These are phyloP conservation scores for Coniochaeta hoffmannii DNA, from an alignment of 2,329 filamentous ascomycete species.

Conservation along the genomic window DNA sequence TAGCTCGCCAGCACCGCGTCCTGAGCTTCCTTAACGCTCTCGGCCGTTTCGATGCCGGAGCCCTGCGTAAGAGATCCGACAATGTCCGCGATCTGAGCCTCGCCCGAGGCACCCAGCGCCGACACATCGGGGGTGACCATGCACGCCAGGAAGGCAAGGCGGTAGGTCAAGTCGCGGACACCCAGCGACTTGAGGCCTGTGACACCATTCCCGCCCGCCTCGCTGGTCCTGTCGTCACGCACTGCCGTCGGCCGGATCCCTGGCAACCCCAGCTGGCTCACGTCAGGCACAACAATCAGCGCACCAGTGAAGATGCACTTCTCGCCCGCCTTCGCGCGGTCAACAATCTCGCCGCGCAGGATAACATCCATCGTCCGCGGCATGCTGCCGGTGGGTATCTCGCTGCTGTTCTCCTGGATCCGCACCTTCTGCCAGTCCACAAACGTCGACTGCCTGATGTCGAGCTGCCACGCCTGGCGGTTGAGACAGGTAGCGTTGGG, in stretches of 20 bases:
- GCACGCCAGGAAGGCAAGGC: slow-evolving; percentile 91
- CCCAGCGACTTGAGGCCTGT: slow-evolving; percentile 85
- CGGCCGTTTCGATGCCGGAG: slow-evolving; percentile 53
- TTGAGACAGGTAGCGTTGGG: slow-evolving; percentile 85
- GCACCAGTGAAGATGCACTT: slow-evolving; percentile 98
- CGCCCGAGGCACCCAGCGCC: slow-evolving; percentile 66
- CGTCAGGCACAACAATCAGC: slow-evolving; percentile 91
- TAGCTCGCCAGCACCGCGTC: slow-evolving; percentile 80
- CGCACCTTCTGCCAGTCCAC: slow-evolving; percentile 99
- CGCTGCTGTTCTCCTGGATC: slow-evolving; percentile 95
- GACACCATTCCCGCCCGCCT: slow-evolving; percentile 78
- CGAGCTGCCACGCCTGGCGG: slow-evolving; percentile 87
- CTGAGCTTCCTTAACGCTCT: slow-evolving; percentile 78
- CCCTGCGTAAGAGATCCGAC: slow-evolving; percentile 75
- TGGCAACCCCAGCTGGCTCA: slow-evolving; percentile 87
- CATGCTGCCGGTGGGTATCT: slow-evolving; percentile 98
- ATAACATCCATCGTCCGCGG: slow-evolving; percentile 97
- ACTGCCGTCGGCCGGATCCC: slow-evolving; percentile 77
- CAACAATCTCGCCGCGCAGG: slow-evolving; percentile 91
- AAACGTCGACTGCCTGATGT: slow-evolving; percentile 94
- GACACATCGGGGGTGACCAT: slow-evolving; percentile 90
- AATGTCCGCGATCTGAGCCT: slow-evolving; percentile 74
- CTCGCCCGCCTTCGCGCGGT: slow-evolving; percentile 93
- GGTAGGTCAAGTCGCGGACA: slow-evolving; percentile 90
- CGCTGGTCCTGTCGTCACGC: slow-evolving; percentile 74